Evolutionary conservation across 1,284 basidiomycete genomes (phyloP).

Genomic region (Coniferiporia sulphurascens): DNA sequence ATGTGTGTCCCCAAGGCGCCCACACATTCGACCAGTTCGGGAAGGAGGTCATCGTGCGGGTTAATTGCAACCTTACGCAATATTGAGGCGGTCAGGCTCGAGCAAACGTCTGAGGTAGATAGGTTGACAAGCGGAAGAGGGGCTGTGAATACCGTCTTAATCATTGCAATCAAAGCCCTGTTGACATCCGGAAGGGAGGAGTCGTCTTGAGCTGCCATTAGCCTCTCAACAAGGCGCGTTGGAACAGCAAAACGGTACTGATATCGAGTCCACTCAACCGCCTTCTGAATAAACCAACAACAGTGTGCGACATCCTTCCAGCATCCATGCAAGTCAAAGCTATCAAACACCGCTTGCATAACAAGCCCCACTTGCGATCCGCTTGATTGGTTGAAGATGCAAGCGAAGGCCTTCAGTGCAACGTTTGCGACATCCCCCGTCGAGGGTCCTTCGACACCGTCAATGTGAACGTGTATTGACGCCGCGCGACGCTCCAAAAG

Average conservation of each 20-base stretch:
- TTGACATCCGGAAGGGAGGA: conserved; percentile 52
- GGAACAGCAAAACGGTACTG: conserved; percentile 92
- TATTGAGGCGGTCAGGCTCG: conserved; percentile 70
- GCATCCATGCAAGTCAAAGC: conserved; percentile 54
- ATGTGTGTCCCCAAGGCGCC: conserved; percentile 84
- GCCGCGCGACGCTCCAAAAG: conserved; percentile 75
- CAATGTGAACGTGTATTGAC: conserved; percentile 82
- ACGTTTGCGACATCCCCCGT: conserved; percentile 70
- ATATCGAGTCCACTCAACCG: conserved; percentile 82
- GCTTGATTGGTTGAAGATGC: conserved; percentile 74
- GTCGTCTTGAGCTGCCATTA: conserved; percentile 66
- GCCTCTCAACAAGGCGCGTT: conserved; percentile 77
- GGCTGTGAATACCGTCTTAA: conserved; percentile 80
- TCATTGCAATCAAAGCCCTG: conserved; percentile 73
- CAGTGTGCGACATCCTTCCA: conserved; percentile 78
- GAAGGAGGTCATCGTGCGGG: conserved; percentile 64
- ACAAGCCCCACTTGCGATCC: conserved; percentile 72
- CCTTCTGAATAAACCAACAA: conserved; percentile 76
- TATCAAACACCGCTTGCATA: conserved; percentile 66
- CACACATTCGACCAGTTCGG: conserved; percentile 74
- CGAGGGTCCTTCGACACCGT: conserved; percentile 84
- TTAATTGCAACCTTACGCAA: conserved; percentile 67
- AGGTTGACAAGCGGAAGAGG: conserved; percentile 83
- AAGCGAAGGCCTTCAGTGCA: conserved; percentile 68
- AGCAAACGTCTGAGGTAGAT: conserved; percentile 86